Evolutionary conservation across 495 filamentous ascomycete genomes (phyloP).

Genomic region (Annulohypoxylon nitens): DNA sequence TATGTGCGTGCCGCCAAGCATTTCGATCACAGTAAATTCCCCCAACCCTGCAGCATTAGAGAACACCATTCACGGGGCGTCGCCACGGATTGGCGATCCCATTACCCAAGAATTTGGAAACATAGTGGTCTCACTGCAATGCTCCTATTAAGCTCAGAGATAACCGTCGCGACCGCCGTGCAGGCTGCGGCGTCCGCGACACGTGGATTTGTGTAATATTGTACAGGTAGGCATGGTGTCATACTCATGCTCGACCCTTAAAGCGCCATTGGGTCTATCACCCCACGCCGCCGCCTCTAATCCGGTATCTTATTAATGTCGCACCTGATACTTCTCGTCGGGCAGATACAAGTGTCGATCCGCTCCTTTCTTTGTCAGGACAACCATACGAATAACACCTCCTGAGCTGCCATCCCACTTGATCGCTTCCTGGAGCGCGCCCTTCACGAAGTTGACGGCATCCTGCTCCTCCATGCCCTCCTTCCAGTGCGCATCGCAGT

Average conservation of each 20-base stretch:
- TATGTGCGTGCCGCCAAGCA: slow-evolving; percentile 45
- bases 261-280: slow-evolving; percentile 28
- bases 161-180: slow-evolving; percentile 11
- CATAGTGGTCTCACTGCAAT: slow-evolving; percentile 22
- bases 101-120: slow-evolving; percentile 35
- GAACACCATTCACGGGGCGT: slow-evolving; percentile 30
- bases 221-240: slow-evolving; percentile 40
- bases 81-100: slow-evolving; percentile 31
- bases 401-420: slow-evolving; percentile 99
- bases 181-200: slow-evolving; percentile 20
- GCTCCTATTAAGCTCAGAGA: slow-evolving; percentile 37
- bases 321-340: slow-evolving; percentile 80
- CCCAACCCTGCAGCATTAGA: slow-evolving; percentile 38
- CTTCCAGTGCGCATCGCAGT: slow-evolving; percentile 96
- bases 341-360: slow-evolving; percentile 91
- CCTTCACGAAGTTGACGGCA: slow-evolving; percentile 93
- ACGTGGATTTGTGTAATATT: slow-evolving; percentile 44
- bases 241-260: slow-evolving; percentile 37
- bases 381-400: slow-evolving; percentile 97
- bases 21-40: slow-evolving; percentile 24
- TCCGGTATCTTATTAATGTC: slow-evolving; percentile 52
- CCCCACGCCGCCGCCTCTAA: slow-evolving; percentile 13
- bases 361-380: slow-evolving; percentile 88
- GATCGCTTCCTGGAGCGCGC: slow-evolving; percentile 90
- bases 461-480: slow-evolving; percentile 95